A percentile compares a stretch with the other conserved stretches of the same genome.
phyloP scores from a whole-genome alignment of 306 rosid genomes.

The Vachellia pachyceras region DNA sequence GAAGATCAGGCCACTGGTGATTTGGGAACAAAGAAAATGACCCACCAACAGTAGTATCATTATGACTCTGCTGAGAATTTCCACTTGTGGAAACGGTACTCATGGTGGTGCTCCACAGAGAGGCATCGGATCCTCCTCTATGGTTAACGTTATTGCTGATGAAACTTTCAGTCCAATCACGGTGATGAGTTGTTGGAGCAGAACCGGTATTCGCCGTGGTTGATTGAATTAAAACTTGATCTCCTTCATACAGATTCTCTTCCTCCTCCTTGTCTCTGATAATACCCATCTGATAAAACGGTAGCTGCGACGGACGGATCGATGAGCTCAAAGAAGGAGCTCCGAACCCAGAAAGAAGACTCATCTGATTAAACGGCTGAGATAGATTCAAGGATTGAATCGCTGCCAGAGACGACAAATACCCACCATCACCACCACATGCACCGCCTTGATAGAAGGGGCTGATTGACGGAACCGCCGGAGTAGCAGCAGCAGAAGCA shows the following conservation, averaged over 20 bases:
- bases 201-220: not conserved
- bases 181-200: not conserved
- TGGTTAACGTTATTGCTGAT: not conserved
- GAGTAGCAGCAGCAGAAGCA: not conserved
- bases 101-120: slow-evolving; percentile 17
- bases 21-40: slow-evolving; percentile 5
- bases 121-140: not conserved
- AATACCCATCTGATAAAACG: not conserved
- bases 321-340: not conserved
- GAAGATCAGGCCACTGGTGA: slow-evolving; percentile 21
- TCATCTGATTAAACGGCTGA: slow-evolving; percentile 9
- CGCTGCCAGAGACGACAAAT: not conserved
- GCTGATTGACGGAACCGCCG: not conserved
- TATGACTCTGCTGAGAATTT: not conserved
- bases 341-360: slow-evolving; percentile 1
- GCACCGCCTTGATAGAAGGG: slow-evolving; percentile 3
- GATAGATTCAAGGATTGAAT: not conserved
- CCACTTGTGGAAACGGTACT: not conserved
- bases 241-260: not conserved
- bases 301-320: not conserved
- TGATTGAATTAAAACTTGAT: not conserved
- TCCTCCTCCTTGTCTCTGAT: not conserved
- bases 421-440: not conserved
- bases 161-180: not conserved
- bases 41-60: not conserved